Conservation (phyloP, 768 basidiomycete species). For the Tricholoma saponaceum region DNA sequence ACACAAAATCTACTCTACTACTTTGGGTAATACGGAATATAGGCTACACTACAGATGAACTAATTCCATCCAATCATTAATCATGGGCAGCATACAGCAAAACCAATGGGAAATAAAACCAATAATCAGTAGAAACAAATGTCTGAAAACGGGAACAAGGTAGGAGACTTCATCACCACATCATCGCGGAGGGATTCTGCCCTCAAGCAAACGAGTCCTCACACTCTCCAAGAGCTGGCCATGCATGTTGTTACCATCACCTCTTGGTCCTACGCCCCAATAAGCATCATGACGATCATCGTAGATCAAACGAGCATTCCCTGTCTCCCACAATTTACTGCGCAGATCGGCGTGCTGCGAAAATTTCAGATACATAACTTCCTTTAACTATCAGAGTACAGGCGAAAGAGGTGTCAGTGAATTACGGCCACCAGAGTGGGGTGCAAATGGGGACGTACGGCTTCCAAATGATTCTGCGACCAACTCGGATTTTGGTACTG, state of each 20-base stretch:
- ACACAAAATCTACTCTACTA: neutral
- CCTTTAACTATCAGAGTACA: constrained; percentile 49
- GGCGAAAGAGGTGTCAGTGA: neutral
- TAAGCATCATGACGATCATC: constrained; percentile 51
- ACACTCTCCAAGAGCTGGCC: constrained; percentile 57
- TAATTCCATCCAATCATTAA: neutral
- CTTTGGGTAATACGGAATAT: neutral
- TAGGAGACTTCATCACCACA: constrained; percentile 17
- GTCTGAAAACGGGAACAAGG: neutral
- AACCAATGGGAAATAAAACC: neutral
- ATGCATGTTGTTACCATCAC: constrained; percentile 54
- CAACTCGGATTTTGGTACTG: constrained; percentile 50
- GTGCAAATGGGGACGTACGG: constrained; percentile 31
- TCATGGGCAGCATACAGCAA: neutral
- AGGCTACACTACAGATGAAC: neutral
- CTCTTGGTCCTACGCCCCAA: constrained; percentile 58
- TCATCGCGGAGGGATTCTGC: constrained; percentile 21
- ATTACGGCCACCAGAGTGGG: neutral
- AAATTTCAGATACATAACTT: constrained; percentile 66
- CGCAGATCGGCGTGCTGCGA: constrained; percentile 63
- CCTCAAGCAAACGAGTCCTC: constrained; percentile 38
- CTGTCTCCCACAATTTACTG: constrained; percentile 49
- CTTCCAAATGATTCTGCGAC: constrained; percentile 44
- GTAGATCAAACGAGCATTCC: constrained; percentile 46
- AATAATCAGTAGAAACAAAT: neutral